Evolutionary conservation across 768 basidiomycete genomes (phyloP).

Genomic region (Russula compacta): DNA sequence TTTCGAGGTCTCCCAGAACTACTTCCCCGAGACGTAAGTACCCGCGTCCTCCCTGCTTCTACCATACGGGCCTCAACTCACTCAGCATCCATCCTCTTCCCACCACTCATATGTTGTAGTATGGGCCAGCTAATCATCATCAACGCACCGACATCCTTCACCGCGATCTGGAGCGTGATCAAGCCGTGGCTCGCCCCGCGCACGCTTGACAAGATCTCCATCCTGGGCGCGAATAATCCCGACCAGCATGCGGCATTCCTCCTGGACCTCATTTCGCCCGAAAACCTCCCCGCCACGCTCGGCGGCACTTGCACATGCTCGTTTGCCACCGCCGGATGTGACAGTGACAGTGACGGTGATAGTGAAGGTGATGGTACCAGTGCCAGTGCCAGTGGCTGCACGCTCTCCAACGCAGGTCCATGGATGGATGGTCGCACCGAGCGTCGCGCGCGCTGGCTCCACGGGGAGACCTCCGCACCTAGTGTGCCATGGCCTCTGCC

Average conservation of each 20-base stretch:
- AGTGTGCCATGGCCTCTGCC: conserved; percentile 14
- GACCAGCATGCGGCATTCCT: conserved; percentile 46
- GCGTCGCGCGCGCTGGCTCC: conserved; percentile 26
- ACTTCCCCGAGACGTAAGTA: conserved; percentile 65
- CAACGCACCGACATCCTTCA: conserved; percentile 66
- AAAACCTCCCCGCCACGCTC: conserved; percentile 49
- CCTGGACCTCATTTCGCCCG: conserved; percentile 50
- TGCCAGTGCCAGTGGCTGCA: conserved; percentile 45
- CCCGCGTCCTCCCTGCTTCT: background rate
- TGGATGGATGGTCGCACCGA: conserved; percentile 50
- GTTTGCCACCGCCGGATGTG: background rate
- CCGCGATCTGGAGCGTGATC: conserved; percentile 60
- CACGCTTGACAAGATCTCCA: conserved; percentile 57
- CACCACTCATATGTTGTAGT: conserved; percentile 27
- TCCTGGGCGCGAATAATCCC: conserved; percentile 43
- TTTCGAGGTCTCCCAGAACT: conserved; percentile 72
- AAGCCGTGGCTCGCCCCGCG: conserved; percentile 69
- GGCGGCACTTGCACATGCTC: conserved; percentile 61
- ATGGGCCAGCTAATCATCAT: conserved; percentile 67
- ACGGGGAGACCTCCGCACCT: conserved; percentile 19
- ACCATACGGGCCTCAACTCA: background rate
- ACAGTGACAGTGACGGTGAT: background rate
- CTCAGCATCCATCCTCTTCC: background rate
- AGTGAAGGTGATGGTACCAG: background rate
- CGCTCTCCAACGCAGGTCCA: conserved; percentile 55